Base-by-base conservation (phyloP, 2,329 filamentous ascomycete genomes). In the Raffaelea deltoideospora region DNA sequence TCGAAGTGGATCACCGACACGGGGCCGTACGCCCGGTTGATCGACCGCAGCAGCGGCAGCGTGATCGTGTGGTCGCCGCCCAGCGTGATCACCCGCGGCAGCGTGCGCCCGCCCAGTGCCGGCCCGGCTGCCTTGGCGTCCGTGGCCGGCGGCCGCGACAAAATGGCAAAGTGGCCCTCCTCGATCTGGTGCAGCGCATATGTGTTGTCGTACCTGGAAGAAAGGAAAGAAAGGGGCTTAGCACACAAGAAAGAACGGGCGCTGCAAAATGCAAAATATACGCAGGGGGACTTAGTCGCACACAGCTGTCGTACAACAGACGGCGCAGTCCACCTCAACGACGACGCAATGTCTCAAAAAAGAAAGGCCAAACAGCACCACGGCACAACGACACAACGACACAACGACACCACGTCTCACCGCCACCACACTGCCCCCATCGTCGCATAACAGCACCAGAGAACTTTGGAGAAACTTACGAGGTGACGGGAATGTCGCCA, bases 111-210 rank as follows among this genome's bases (percentile, higher is more conserved):
- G 23, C 76, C 69, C 53, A 76, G 76, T 1, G 79, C 76, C 1
- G 79, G 75, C 0, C 84, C 84, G 2, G 60, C 57, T 49, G 76
- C 72, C 34, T 74, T 55, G 3, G 80, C 72, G 44, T 82, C 65
- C 2, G 82, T 88, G 33, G 67, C 68, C 0, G 83, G 84, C 2
- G 67, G 57, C 26, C 83, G 76, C 43, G 76, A 78, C 9, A 90
- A 62, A 41, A 92, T 71, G 43, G 67, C 69, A 55, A 81, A 78
- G 58, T 92, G 84, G 9, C 84, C 84, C 56, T 88, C 74, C 53
- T 92, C 84, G 36, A 92, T 90, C 53, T 92, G 84, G 43, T 79
- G 69, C 19, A 92, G 72, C 8, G 84, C 85, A 56, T 73, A 90
- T 3, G 70, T 67, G 52, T 90, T 90, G 56, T 92, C 84, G 47